Percentiles rank a stretch among this genome's conserved stretches.
phyloP scores from a whole-genome alignment of 2,329 filamentous ascomycete species.

The Cordyceps cicadae region DNA sequence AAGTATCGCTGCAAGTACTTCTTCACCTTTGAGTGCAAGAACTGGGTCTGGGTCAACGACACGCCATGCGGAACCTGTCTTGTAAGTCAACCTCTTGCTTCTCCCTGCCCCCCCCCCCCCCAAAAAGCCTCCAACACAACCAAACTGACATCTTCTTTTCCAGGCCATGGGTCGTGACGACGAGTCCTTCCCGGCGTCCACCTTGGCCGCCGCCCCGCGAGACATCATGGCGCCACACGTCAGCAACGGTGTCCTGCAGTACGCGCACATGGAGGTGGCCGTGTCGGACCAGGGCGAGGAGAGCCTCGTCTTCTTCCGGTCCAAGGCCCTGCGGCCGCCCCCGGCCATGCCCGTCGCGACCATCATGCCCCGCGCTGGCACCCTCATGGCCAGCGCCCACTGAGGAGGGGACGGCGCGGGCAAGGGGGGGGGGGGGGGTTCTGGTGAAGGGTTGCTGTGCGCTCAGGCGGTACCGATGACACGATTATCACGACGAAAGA shows the following conservation, averaged over 20 bases:
- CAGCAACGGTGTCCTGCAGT: conserved; percentile 37
- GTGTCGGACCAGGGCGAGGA: conserved; percentile 29
- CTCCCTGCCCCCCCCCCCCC: too few relatives aligned
- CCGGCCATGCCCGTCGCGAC: conserved; percentile 23
- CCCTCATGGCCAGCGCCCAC: conserved; percentile 6
- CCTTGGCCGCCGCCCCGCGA: conserved; percentile 23
- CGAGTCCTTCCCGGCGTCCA: conserved; percentile 23
- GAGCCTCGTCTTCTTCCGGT: conserved; percentile 27
- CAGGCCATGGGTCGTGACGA: conserved; percentile 41
- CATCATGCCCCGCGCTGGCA: conserved; percentile 20
- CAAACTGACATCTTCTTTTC: neutral
- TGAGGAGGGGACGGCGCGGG: neutral
- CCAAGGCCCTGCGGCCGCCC: conserved; percentile 22
- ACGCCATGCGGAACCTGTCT: conserved; percentile 39
- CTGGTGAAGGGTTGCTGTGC: neutral
- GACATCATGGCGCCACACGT: conserved; percentile 39
- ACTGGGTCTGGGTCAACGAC: conserved; percentile 48
- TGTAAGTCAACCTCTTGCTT: neutral
- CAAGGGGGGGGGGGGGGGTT: neutral
- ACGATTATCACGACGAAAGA: neutral
- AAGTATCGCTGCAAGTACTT: conserved; percentile 50
- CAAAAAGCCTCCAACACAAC: too few relatives aligned
- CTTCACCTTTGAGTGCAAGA: conserved; percentile 40
- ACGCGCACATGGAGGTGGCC: conserved; percentile 39
- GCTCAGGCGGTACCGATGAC: neutral